A percentile compares a stretch with the other conserved stretches of the same genome.
These are phyloP conservation scores for Metarhizium rileyi DNA, from an alignment of 2,329 filamentous ascomycete species.

Conservation along the genomic window DNA sequence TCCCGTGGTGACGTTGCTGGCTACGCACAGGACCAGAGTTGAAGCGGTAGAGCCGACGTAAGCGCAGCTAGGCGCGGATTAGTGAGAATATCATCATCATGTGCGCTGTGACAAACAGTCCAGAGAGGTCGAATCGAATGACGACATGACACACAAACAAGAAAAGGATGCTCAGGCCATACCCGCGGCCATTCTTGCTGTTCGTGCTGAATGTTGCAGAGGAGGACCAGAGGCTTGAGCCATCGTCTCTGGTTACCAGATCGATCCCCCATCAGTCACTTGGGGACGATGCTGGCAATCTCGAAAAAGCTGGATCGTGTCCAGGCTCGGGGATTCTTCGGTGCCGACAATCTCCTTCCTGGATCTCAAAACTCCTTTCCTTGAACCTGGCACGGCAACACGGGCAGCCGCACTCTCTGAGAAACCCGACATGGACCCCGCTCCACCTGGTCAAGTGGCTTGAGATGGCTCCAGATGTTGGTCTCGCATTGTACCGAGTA, in stretches of 20 bases:
- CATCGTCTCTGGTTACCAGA: too few species aligned
- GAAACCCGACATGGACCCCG: slow-evolving; percentile 2
- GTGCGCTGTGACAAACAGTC: too few species aligned
- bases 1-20: not conserved
- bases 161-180: too few species aligned
- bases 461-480: not conserved
- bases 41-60: not conserved
- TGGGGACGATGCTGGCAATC: too few species aligned
- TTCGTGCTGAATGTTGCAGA: too few species aligned
- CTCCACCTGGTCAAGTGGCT: not conserved
- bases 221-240: too few species aligned
- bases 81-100: not conserved
- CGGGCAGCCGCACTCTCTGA: slow-evolving; percentile 1
- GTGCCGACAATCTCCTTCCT: not conserved
- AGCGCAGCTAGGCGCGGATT: not conserved
- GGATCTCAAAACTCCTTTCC: too few species aligned
- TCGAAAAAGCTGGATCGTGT: too few species aligned
- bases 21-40: not conserved
- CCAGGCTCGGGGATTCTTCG: not conserved
- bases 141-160: not conserved
- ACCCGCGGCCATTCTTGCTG: too few species aligned
- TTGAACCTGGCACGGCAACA: not conserved
- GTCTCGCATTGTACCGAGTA: not conserved
- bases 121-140: too few species aligned
- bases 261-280: too few species aligned